Evolutionary conservation across 352 stramenopile genomes (phyloP), one percentile per base, ranked within the genome.

Genomic region (Pythium utonaiense): DNA sequence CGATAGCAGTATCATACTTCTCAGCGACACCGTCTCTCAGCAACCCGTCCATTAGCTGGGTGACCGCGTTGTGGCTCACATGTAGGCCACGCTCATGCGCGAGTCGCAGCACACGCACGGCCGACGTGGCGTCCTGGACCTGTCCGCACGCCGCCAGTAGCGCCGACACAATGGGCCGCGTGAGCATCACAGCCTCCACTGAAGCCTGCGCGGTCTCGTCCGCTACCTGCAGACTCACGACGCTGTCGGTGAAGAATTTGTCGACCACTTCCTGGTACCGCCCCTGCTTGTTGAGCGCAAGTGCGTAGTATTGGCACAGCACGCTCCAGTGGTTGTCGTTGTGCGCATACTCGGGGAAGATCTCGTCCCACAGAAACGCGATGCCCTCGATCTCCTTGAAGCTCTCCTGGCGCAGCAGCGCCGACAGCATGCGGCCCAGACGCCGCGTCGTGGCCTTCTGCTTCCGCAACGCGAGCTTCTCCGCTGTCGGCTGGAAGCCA

Each of bases 41-140:
- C 55, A 89, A 41, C 40, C 78, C 71, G 22, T 75, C 77, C 16
- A 92, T 31, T 44, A 83, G 47, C 42, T 89, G 78, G 28, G 88
- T 87, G 44, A 87, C 86, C 5, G 75, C 74, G 22, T 21, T 34
- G 12, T 57, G 9, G n/a, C 45, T 34, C 6, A 73, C 16, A 1
- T 38, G 31, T 5, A 70, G 34, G 6, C 47, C 44, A 19, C 45
- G 51, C 19, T 63, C 52, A 6, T 55, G 62, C 12, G 48, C 52
- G 13, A 64, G 56, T 8, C 34, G 50, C 17, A 70, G 25, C n/a
- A 70, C 21, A 25, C 62, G 53, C 16, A 60, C 25, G 9, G 66
- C 66, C 0, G 41, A 56, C 13, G 69, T 38, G 14, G 57, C 48
- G 27, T 62, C 53, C 1, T 59, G 22, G n/a, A 64, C 10, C 36